Evolutionary conservation across 768 basidiomycete species (phyloP), one percentile per base, ranked within the genome.

Genomic region (Saitozyma podzolica): DNA sequence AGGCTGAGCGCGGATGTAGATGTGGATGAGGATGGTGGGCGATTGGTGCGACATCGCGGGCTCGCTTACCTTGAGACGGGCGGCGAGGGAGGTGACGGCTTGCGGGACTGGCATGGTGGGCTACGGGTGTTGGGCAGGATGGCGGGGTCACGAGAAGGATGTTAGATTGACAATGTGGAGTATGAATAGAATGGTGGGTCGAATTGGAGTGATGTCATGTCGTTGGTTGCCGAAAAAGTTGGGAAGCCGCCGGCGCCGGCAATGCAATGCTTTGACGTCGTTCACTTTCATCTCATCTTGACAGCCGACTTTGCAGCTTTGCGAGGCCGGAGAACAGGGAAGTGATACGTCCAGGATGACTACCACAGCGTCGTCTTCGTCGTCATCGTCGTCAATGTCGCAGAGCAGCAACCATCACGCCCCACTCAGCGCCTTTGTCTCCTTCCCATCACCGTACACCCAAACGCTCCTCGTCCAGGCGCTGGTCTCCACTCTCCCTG

Each of bases 401-500:
- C 19, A 39, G 17, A 54, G n/a, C 53, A 7, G 47, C 19, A 37
- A 39, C 9, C 6, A 20, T 40, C n/a, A 10, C 2, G 17, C 52
- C 7, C 61, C 66, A 0, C 55, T 78, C 9, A 58, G 63, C 47
- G 82, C 83, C 8, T 83, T 84, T 64, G 82, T 85, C 40, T 83
- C 81, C 7, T 87, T 86, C 80, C 86, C 86, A 6, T 86, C 86
- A 13, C 85, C 84, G 2, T 83, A 86, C 67, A 86, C 85, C 16
- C 79, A 82, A 53, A 77, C 79, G 0, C 83, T 87, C 56, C 81
- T 86, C 58, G 79, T 78, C 20, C 69, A 77, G 47, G 80, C 86
- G 29, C 70, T 87, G 39, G 72, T 79, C 0, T 64, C 73, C 3
- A 73, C 76, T 11, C 52, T 81, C 9, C 73, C 74, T 4, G 55